These are phyloP conservation scores for Coemansia sp. DNA, from an alignment of 192 early-diverging fungal genomes.

Conservation along the genomic window DNA sequence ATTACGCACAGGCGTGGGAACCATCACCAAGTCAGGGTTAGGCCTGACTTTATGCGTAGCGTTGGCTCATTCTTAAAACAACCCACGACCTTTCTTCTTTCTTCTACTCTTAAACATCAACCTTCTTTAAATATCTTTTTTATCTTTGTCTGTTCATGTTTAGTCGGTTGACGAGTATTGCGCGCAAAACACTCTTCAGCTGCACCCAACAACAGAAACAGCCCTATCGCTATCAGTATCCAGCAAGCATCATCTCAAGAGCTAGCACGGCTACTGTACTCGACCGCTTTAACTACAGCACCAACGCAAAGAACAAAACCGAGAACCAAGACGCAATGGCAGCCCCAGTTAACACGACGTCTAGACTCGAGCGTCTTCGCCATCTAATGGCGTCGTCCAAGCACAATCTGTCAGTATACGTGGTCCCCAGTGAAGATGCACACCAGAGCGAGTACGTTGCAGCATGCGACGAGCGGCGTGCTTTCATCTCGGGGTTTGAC, in stretches of 20 bases:
- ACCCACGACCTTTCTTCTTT: neutral
- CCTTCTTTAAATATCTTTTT: neutral
- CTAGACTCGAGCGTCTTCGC: constrained; percentile 58
- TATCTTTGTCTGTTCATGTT: constrained; percentile 20
- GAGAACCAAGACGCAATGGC: constrained; percentile 18
- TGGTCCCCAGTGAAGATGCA: constrained; percentile 94
- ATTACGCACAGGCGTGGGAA: no score
- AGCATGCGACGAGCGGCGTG: constrained; percentile 80
- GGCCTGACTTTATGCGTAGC: no score
- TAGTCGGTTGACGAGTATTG: constrained; percentile 20
- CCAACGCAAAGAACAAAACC: constrained; percentile 8
- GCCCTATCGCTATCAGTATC: neutral
- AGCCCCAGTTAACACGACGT: constrained; percentile 50
- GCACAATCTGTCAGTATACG: constrained; percentile 60
- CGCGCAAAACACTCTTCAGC: constrained; percentile 30
- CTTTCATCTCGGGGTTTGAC: constrained; percentile 91
- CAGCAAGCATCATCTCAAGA: constrained; percentile 7
- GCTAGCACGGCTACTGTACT: constrained; percentile 18
- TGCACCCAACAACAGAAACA: constrained; percentile 17
- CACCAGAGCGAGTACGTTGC: constrained; percentile 99
- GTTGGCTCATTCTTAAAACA: no score
- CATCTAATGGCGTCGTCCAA: constrained; percentile 56
- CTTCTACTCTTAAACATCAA: neutral
- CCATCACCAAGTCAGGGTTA: no score
- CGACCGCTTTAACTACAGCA: neutral